Percentiles rank a stretch among this genome's conserved stretches.
These are phyloP conservation scores for Diplodia mutila DNA, from an alignment of 2,329 filamentous ascomycete species.

Conservation along the genomic window DNA sequence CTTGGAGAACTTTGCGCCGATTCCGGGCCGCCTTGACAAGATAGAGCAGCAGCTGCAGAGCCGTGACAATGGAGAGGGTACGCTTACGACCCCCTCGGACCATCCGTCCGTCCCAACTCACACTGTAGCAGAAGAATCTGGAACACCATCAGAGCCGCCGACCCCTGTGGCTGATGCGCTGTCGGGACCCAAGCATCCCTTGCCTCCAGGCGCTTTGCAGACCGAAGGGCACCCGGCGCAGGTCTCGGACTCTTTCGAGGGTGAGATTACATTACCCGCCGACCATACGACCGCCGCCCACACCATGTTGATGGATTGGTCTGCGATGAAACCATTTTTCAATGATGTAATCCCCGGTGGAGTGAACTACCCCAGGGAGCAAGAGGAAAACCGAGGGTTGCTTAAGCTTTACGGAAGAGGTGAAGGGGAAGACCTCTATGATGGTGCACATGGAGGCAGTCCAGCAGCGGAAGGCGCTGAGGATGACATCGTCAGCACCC, in stretches of 20 bases:
- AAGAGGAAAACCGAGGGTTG: slow-evolving; percentile 74
- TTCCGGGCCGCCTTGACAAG: slow-evolving; percentile 20
- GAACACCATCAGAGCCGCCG: slow-evolving; percentile 23
- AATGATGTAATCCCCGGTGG: slow-evolving; percentile 52
- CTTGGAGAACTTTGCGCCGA: slow-evolving; percentile 29
- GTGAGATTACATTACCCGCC: slow-evolving; percentile 71
- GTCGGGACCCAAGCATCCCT: slow-evolving; percentile 28
- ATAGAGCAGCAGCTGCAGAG: slow-evolving; percentile 21
- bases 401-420: slow-evolving; percentile 78
- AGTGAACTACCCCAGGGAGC: slow-evolving; percentile 69
- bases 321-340: slow-evolving; percentile 53
- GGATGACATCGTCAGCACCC: slow-evolving; percentile 33
- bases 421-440: slow-evolving; percentile 68
- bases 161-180: slow-evolving; percentile 1
- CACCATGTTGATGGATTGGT: slow-evolving; percentile 72
- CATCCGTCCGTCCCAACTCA: slow-evolving; percentile 17
- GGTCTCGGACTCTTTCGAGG: slow-evolving; percentile 49
- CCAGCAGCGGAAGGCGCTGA: slow-evolving; percentile 47
- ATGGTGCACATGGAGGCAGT: slow-evolving; percentile 45
- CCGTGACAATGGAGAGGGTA: slow-evolving; percentile 25
- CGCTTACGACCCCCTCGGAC: slow-evolving; percentile 25
- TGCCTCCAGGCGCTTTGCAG: slow-evolving; percentile 29
- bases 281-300: slow-evolving; percentile 93
- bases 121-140: slow-evolving; percentile 23
- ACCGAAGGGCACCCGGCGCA: slow-evolving; percentile 16